phyloP scores from a whole-genome alignment of 768 basidiomycete species.

The Mycena latifolia region DNA sequence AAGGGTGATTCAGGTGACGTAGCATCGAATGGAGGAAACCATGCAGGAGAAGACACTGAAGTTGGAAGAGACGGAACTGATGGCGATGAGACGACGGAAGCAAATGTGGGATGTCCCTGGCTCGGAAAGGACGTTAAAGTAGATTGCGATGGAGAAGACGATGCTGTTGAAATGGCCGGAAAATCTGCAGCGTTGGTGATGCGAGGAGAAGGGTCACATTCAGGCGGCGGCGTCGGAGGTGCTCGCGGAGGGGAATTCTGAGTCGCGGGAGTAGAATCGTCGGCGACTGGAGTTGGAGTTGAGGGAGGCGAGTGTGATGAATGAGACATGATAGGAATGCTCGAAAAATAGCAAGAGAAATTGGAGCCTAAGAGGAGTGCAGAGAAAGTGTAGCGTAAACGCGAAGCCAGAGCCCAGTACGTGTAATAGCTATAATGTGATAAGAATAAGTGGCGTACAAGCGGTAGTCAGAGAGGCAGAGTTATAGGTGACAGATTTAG shows the following conservation, averaged over 20 bases:
- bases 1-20: slow-evolving; percentile 20
- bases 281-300: slow-evolving; percentile 8
- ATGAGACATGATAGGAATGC: slow-evolving; percentile 27
- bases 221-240: slow-evolving; percentile 38
- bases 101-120: slow-evolving; percentile 26
- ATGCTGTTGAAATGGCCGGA: slow-evolving; percentile 20
- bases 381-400: slow-evolving; percentile 23
- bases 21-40: slow-evolving; percentile 33
- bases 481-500: slow-evolving; percentile 20
- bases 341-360: slow-evolving; percentile 27
- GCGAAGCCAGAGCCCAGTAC: slow-evolving; percentile 27
- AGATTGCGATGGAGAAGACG: slow-evolving; percentile 30
- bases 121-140: slow-evolving; percentile 24
- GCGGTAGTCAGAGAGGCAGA: slow-evolving; percentile 25
- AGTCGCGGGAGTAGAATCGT: slow-evolving; percentile 9
- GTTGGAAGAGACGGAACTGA: slow-evolving; percentile 18
- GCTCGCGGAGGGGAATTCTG: slow-evolving; percentile 24
- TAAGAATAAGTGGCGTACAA: slow-evolving; percentile 29
- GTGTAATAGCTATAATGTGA: slow-evolving; percentile 36
- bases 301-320: slow-evolving; percentile 19
- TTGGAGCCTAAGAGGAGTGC: slow-evolving; percentile 17
- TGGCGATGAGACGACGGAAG: slow-evolving; percentile 27
- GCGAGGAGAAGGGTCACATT: slow-evolving; percentile 26
- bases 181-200: slow-evolving; percentile 21
- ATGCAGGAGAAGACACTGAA: slow-evolving; percentile 37